Conservation (phyloP, 164 flowering plant genomes). For the Umbellularia californica region DNA sequence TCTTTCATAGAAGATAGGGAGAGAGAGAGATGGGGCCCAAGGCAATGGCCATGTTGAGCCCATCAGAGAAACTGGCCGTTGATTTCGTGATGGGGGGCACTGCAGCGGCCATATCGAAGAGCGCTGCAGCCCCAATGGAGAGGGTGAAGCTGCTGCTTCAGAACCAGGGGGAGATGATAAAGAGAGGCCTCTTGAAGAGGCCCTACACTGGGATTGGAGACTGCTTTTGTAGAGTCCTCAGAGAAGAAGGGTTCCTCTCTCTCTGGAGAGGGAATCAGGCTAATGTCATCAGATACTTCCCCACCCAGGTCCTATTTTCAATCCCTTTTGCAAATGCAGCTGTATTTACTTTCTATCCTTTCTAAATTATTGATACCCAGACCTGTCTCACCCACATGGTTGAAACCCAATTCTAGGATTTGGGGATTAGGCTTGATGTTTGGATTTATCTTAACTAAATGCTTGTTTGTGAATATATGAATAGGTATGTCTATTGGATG, state of each 20-base stretch:
- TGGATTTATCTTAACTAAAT: too few relatives aligned
- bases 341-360: too few relatives aligned
- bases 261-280: constrained; percentile 98
- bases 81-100: constrained; percentile 81
- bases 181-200: constrained; percentile 58
- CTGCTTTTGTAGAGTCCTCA: constrained; percentile 64
- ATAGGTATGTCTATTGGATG: too few relatives aligned
- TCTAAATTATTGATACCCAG: too few relatives aligned
- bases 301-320: constrained; percentile 68
- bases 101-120: constrained; percentile 76
- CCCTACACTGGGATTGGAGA: constrained; percentile 70
- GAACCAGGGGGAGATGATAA: constrained; percentile 88
- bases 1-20: too few relatives aligned
- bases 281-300: constrained; percentile 88
- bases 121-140: constrained; percentile 88
- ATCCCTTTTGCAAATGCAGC: background rate
- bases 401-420: too few relatives aligned
- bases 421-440: too few relatives aligned
- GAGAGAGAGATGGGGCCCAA: too few relatives aligned
- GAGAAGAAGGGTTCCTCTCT: constrained; percentile 76
- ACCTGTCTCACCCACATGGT: too few relatives aligned
- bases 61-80: constrained; percentile 51
- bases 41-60: background rate
- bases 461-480: too few relatives aligned
- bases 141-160: constrained; percentile 92